These are phyloP conservation scores for Thozetella sp. DNA, from an alignment of 495 filamentous ascomycete genomes.

Conservation along the genomic window DNA sequence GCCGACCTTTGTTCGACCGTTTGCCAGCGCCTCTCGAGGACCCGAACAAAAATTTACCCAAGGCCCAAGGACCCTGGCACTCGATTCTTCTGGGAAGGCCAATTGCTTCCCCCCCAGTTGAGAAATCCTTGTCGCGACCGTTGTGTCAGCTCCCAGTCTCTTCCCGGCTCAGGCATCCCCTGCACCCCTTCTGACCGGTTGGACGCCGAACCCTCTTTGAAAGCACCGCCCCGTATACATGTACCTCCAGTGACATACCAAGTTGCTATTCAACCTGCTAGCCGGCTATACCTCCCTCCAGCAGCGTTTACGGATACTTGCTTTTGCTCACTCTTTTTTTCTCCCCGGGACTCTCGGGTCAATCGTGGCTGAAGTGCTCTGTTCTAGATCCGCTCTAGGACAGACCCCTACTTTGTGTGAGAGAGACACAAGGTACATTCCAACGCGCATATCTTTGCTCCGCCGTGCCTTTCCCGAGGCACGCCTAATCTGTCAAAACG, in stretches of 20 bases:
- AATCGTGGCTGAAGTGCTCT: not conserved
- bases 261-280: not conserved
- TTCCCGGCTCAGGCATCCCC: not conserved
- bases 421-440: conserved; percentile 14
- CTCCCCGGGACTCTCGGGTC: not conserved
- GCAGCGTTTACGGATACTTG: conserved; percentile 2
- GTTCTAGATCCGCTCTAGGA: not conserved
- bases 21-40: not conserved
- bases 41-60: not conserved
- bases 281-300: not conserved
- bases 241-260: not conserved
- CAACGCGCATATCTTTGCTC: conserved; percentile 18
- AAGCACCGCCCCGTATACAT: not conserved
- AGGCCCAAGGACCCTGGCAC: not conserved
- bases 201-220: not conserved
- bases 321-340: too few relatives aligned
- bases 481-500: conserved; percentile 66
- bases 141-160: not conserved
- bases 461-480: conserved; percentile 49
- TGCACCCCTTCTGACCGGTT: not conserved
- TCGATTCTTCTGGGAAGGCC: not conserved
- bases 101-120: not conserved
- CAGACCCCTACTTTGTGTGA: not conserved
- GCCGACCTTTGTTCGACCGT: not conserved
- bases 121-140: not conserved